Percentiles rank a stretch among this genome's conserved stretches.
phyloP scores from a whole-genome alignment of 805 yeast species.

The Lipomyces orientalis region DNA sequence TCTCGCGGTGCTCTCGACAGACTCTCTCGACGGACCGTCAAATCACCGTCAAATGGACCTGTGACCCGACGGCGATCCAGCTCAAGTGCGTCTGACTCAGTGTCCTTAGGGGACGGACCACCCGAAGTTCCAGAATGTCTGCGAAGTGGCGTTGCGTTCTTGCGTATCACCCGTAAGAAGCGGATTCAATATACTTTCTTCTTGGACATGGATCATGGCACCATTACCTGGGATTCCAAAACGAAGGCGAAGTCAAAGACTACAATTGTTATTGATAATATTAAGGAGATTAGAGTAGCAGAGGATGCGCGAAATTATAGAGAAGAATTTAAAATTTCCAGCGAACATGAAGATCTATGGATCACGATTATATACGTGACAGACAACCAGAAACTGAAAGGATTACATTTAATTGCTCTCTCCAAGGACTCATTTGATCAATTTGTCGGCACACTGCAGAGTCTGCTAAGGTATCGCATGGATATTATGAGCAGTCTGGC shows the following conservation, averaged over 20 bases:
- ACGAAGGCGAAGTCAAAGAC: conserved; percentile 38
- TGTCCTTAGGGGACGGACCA: conserved; percentile 32
- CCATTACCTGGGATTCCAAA: conserved; percentile 63
- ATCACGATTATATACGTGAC: conserved; percentile 74
- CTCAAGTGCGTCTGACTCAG: conserved; percentile 26
- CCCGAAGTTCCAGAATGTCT: conserved; percentile 56
- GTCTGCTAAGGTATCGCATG: conserved; percentile 61
- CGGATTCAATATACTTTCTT: conserved; percentile 62
- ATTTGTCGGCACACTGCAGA: conserved; percentile 60
- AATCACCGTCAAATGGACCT: conserved; percentile 13
- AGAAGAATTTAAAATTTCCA: conserved; percentile 78
- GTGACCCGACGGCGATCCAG: conserved; percentile 18
- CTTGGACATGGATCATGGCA: conserved; percentile 61
- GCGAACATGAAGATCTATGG: conserved; percentile 74
- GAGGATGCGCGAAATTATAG: conserved; percentile 81
- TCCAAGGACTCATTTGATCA: conserved; percentile 57
- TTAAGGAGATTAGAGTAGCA: conserved; percentile 65
- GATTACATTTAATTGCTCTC: conserved; percentile 76
- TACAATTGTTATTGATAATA: conserved; percentile 60
- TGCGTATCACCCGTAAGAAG: conserved; percentile 74
- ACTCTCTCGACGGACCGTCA: conserved; percentile 19
- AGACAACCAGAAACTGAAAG: conserved; percentile 68
- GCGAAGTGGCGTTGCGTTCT: conserved; percentile 63
- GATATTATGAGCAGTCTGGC: conserved; percentile 68
- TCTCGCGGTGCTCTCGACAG: conserved; percentile 37